Evolutionary conservation across 352 stramenopile species (phyloP).

Genomic region (Phytophthora aleatoria): DNA sequence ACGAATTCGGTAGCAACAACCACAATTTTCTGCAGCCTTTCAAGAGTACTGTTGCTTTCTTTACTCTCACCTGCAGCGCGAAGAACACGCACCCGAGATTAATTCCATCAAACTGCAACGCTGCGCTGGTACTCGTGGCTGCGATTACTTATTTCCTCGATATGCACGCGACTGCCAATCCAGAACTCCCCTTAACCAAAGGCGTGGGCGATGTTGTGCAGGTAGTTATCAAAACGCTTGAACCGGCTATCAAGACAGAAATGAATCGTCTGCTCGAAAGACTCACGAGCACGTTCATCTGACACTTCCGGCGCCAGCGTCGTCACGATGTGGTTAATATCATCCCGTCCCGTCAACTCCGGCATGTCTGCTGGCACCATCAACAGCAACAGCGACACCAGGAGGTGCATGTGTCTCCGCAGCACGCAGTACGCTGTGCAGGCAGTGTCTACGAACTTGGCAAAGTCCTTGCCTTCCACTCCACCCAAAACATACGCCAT

Average conservation of each 20-base stretch:
- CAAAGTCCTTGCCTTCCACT: constrained; percentile 73
- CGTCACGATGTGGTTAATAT: constrained; percentile 88
- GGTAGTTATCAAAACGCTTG: constrained; percentile 89
- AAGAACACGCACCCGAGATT: constrained; percentile 15
- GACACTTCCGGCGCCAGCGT: constrained; percentile 74
- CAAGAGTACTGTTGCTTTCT: constrained; percentile 23
- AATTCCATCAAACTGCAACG: constrained; percentile 7
- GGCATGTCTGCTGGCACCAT: constrained; percentile 91
- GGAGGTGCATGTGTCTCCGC: constrained; percentile 87
- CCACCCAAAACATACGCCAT: constrained; percentile 89
- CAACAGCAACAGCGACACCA: constrained; percentile 82
- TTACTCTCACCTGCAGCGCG: constrained; percentile 16
- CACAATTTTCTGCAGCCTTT: too few relatives aligned
- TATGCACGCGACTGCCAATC: constrained; percentile 21
- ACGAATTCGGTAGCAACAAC: too few relatives aligned
- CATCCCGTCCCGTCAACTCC: constrained; percentile 75
- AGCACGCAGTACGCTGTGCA: constrained; percentile 77
- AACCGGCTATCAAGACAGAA: constrained; percentile 86
- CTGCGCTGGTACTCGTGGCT: constrained; percentile 21
- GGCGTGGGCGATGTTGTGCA: constrained; percentile 61
- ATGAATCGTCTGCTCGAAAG: constrained; percentile 80
- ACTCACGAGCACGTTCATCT: constrained; percentile 64
- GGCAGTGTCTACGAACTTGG: constrained; percentile 73
- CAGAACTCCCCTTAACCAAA: constrained; percentile 4
- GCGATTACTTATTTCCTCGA: constrained; percentile 36